Conservation (phyloP, 176 grass and related monocot genomes). For the Bromus sterilis region DNA sequence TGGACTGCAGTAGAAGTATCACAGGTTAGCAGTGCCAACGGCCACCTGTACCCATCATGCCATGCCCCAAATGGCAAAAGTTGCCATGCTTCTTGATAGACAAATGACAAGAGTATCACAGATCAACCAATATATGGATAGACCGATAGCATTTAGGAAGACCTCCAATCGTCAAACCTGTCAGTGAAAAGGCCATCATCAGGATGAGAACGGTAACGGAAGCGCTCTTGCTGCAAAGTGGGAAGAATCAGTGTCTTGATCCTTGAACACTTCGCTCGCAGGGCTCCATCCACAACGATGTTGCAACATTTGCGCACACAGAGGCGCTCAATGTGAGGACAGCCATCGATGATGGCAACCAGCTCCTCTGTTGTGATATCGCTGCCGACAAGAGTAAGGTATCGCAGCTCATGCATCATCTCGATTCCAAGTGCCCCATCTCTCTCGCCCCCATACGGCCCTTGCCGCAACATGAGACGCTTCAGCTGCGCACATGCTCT, state of each 20-base stretch:
- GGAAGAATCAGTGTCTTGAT: slow-evolving; percentile 9
- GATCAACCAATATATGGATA: neutral
- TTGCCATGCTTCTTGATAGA: neutral
- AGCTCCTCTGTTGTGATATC: neutral
- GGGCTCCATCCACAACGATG: neutral
- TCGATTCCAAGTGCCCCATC: neutral
- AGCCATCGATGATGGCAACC: neutral
- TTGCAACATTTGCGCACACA: neutral
- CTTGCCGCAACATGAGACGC: slow-evolving; percentile 12
- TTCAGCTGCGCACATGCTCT: slow-evolving; percentile 3
- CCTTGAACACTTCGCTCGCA: slow-evolving; percentile 8
- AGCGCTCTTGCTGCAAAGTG: neutral
- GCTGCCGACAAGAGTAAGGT: neutral
- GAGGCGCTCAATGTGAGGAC: neutral
- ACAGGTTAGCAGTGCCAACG: neutral
- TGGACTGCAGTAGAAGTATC: neutral
- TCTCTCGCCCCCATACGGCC: neutral
- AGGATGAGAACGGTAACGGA: neutral
- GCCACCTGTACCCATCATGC: neutral
- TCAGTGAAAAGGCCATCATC: neutral
- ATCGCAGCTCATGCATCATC: slow-evolving; percentile 1
- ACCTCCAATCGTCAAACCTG: slow-evolving; percentile 6
- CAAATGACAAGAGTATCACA: too few relatives aligned
- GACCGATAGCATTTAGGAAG: slow-evolving; percentile 1
- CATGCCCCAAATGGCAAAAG: neutral